Evolutionary conservation across 2,329 filamentous ascomycete species (phyloP).

Genomic region (Fusarium sp.): DNA sequence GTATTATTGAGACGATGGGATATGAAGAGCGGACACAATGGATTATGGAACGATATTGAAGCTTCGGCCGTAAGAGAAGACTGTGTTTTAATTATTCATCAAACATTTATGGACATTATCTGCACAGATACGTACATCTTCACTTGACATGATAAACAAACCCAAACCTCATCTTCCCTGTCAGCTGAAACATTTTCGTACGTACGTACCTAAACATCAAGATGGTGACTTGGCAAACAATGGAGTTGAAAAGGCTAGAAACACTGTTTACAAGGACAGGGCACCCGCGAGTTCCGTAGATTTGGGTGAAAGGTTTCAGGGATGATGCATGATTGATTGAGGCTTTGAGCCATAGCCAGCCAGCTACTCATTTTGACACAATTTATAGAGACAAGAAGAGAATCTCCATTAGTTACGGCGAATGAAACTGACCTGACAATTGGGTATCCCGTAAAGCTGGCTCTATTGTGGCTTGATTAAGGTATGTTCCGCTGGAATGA

Average conservation of each 20-base stretch:
- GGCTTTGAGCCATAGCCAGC: too few relatives aligned
- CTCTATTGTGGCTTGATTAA: background rate
- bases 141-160: background rate
- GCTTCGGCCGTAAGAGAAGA: constrained; percentile 4
- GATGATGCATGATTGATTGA: constrained; percentile 9
- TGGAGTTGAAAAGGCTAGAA: background rate
- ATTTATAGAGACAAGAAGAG: background rate
- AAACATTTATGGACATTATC: background rate
- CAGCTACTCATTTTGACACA: too few relatives aligned
- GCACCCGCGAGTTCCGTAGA: constrained; percentile 13
- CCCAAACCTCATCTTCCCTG: background rate
- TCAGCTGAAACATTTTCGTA: constrained; percentile 13
- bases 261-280: constrained; percentile 23
- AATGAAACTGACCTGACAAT: constrained; percentile 10
- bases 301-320: constrained; percentile 12
- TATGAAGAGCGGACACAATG: constrained; percentile 65
- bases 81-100: background rate
- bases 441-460: background rate
- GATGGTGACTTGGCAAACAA: constrained; percentile 4
- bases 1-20: constrained; percentile 58
- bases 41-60: constrained; percentile 73
- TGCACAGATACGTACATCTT: background rate
- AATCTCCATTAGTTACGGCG: background rate
- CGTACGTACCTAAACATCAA: background rate
- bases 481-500: constrained; percentile 29